A percentile compares a stretch with the other conserved stretches of the same genome.
These are phyloP conservation scores for Pichia inconspicua DNA, from an alignment of 1,139 yeast genomes.

Conservation along the genomic window DNA sequence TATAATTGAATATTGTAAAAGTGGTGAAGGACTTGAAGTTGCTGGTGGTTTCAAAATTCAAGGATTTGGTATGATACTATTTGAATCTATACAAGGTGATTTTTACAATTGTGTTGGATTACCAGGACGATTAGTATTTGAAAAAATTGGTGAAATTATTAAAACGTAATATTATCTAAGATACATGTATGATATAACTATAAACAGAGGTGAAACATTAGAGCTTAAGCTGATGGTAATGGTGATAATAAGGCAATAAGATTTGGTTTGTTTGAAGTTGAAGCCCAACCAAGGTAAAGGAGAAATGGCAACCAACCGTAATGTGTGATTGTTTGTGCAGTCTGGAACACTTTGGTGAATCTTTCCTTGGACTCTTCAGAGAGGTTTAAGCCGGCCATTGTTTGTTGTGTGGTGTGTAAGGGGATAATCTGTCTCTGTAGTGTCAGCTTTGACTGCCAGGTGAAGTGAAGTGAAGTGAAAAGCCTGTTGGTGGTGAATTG, in stretches of 20 bases:
- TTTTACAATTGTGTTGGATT: constrained; percentile 85
- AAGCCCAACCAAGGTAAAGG: constrained; percentile 86
- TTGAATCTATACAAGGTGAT: constrained; percentile 65
- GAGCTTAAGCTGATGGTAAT: constrained; percentile 26
- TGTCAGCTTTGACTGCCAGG: no score
- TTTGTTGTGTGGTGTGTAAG: background rate
- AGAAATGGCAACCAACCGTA: constrained; percentile 97
- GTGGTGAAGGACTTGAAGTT: constrained; percentile 70
- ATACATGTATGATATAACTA: constrained; percentile 1
- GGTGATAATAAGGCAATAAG: constrained; percentile 45
- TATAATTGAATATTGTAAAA: constrained; percentile 51
- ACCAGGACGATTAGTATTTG: constrained; percentile 57
- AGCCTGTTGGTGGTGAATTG: no score
- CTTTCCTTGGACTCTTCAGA: constrained; percentile 84
- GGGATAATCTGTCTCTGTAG: no score
- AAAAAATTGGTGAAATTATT: constrained; percentile 16
- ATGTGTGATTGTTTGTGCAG: constrained; percentile 83
- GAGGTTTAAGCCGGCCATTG: constrained; percentile 31
- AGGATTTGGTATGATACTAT: constrained; percentile 58
- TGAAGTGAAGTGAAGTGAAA: no score
- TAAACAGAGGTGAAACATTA: no score
- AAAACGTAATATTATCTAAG: background rate
- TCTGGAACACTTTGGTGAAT: constrained; percentile 69
- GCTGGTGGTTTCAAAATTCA: constrained; percentile 95
- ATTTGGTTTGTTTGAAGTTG: constrained; percentile 78